Base-by-base conservation (phyloP, 176 grass and related monocot species). In the Urochloa ruziziensis region DNA sequence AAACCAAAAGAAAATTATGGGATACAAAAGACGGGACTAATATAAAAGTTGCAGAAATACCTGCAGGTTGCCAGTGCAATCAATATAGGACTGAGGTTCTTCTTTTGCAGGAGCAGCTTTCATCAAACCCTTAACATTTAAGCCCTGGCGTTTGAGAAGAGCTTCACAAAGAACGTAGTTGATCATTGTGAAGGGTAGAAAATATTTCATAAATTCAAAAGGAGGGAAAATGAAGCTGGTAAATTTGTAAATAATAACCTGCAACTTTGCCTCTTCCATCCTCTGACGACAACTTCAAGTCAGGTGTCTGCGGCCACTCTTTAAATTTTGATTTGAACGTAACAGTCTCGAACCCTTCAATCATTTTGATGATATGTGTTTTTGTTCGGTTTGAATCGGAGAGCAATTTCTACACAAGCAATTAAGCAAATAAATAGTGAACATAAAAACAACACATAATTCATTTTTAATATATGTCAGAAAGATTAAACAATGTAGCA, bases 211-310 rank as follows among this genome's bases (percentile, higher is more conserved):
- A 29, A 57, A 74, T 33, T 19, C 39, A 15, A 70, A 49, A 73
- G 43, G 44, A 13, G 1, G 30, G 56, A 42, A 81, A 59, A 1
- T 18, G 21, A 80, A 88, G 80, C 6, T 70, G 6, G 62, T 49
- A 85, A 74, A 40, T 82, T 19, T 86, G 10, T 30, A 73, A 33
- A 32, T 74, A 88, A 18, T 63, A 80, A 99, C 97, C 93, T 96
- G 97, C 93, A 90, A 99, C 93, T 92, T 99, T 96, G 80, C 97
- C 93, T 88, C 97, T 92, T 60, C 97, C 91, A 85, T 99, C 97
- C 81, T 99, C 93, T 16, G 93, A 90, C 15, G 88, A 96, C 54
- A 94, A 82, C 86, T 90, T 90, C 77, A 99, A 85, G 10, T 96
- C 93, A 86, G 91, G 85, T 70, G 89, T 92, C 36, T 90, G 83